Evolutionary conservation across 2,329 filamentous ascomycete species (phyloP), one percentile per base, ranked within the genome.

Genomic region (Trichoderma asperellum): DNA sequence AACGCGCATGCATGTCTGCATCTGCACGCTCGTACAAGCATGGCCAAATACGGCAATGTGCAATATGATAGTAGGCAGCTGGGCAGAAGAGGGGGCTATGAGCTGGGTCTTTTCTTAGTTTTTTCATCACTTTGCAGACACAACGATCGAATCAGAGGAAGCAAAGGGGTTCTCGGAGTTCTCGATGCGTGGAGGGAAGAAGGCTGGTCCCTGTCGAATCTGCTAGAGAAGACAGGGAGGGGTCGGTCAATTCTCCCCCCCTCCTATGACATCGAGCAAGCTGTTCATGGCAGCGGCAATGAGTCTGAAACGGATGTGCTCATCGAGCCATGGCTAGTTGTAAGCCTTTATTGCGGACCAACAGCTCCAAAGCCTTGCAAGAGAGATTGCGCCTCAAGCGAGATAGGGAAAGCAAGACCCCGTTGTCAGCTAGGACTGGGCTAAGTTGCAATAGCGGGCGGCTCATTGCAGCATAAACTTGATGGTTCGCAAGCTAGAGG

Each of bases 161-260:
- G 43, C 47, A 55, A 55, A 68, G 29, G 64, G 55, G 49, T 56
- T 64, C 49, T 64, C 34, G 34, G 40, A n/a, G 16, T 59, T 59
- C 64, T 58, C 37, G 43, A 59, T 59, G 55, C 55, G 32, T 37
- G 64, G 43, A 34, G 21, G 40, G 53, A 43, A 61, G 65, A 61
- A 68, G 65, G 56, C 65, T 68, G 65, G 65, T 68, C 65, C 65
- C 57, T 68, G 65, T 61, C 65, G 21, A n/a, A 7, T 29, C 32
- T 61, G 34, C 18, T 68, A 61, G 57, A 32, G n/a, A 59, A 24
- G 43, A 47, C 56, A 68, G 65, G 49, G 65, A 61, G 47, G 58
- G 65, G 56, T 61, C 35, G 24, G 47, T 61, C 21, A 16, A 32
- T n/a, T 43, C 32, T 47, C 56, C n/a, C 37, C 29, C 24, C 37